phyloP scores from a whole-genome alignment of 768 basidiomycete genomes.

The Lactifluus subvellereus region DNA sequence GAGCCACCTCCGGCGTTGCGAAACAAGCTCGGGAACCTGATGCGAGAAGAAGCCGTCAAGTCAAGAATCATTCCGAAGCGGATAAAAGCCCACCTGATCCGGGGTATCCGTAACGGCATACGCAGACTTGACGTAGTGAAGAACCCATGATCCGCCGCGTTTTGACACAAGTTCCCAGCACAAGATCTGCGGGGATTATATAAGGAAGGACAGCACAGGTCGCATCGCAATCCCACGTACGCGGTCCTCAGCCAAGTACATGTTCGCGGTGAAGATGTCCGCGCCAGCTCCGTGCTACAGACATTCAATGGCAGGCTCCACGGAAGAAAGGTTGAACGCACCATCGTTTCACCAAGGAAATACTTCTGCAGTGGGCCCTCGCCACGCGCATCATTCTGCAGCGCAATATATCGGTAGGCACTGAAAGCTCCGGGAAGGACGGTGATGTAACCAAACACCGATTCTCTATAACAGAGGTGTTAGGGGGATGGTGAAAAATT shows the following conservation, averaged over 20 bases:
- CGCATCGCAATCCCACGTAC: conserved; percentile 32
- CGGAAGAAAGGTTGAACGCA: conserved; percentile 28
- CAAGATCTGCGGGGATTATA: conserved; percentile 47
- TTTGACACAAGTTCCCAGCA: conserved; percentile 99
- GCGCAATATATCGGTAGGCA: conserved; percentile 84
- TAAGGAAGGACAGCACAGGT: not conserved
- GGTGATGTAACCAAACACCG: conserved; percentile 89
- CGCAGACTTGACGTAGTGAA: conserved; percentile 96
- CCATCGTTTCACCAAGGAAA: conserved; percentile 95
- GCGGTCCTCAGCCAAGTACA: conserved; percentile 92
- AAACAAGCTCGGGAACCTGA: conserved; percentile 86
- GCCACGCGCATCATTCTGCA: conserved; percentile 79
- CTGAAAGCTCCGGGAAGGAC: conserved; percentile 92
- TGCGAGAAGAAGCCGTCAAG: not conserved
- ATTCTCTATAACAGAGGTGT: conserved; percentile 42
- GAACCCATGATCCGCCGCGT: conserved; percentile 78
- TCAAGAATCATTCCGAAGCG: not conserved
- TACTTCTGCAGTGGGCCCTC: conserved; percentile 93
- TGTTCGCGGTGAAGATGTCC: conserved; percentile 92
- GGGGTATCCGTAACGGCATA: conserved; percentile 92
- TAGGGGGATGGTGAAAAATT: not conserved
- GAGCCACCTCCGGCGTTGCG: conserved; percentile 92
- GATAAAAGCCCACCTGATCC: conserved; percentile 53
- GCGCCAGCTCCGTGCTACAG: conserved; percentile 69
- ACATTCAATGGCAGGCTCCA: not conserved